phyloP scores from a whole-genome alignment of 176 grass and related monocot genomes.

The Zoysia japonica region DNA sequence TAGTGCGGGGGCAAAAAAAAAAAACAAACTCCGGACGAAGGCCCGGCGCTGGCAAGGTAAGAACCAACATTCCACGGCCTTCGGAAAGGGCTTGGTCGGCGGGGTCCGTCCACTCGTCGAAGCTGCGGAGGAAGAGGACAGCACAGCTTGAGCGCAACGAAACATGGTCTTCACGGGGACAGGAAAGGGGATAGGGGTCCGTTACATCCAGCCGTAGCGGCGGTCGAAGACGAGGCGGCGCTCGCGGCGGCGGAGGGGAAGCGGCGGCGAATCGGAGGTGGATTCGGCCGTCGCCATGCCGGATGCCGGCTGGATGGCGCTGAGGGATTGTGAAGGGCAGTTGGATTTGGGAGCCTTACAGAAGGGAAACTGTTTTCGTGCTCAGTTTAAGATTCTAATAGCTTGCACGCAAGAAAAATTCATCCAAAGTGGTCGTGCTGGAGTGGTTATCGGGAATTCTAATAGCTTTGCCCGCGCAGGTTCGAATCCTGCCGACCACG shows the following conservation, averaged over 20 bases:
- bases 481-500: constrained; percentile 85
- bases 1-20: not conserved
- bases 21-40: not conserved
- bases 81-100: constrained; percentile 51
- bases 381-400: no score
- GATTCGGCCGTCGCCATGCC: constrained; percentile 25
- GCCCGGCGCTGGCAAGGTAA: not conserved
- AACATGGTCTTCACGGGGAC: not conserved
- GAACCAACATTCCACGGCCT: constrained; percentile 54
- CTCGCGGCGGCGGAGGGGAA: constrained; percentile 3
- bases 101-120: constrained; percentile 64
- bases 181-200: not conserved
- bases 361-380: no score
- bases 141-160: not conserved
- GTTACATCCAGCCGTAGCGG: constrained; percentile 59
- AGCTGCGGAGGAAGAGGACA: constrained; percentile 32
- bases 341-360: not conserved
- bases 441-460: constrained; percentile 90
- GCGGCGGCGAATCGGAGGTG: constrained; percentile 1
- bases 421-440: constrained; percentile 55
- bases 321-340: not conserved
- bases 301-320: not conserved
- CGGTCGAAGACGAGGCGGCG: constrained; percentile 53
- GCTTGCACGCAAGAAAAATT: no score
- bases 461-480: constrained; percentile 77